A percentile compares a stretch with the other conserved stretches of the same genome.
Conservation (phyloP, 1,284 basidiomycete genomes). For the Kalmanozyma brasiliensis region DNA sequence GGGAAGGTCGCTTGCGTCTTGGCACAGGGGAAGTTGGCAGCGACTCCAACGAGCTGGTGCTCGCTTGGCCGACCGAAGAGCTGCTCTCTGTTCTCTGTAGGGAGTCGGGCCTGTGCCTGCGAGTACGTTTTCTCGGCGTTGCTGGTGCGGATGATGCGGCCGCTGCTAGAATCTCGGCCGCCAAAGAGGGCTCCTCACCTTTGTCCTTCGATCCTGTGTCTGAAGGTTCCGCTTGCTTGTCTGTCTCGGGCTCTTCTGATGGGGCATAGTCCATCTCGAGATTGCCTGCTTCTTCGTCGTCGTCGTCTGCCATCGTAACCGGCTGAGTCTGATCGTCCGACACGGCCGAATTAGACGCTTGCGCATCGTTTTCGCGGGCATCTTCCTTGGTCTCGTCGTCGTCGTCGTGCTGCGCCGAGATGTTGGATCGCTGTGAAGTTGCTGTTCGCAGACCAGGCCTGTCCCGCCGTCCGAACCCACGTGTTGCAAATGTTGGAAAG, state of each 20-base stretch:
- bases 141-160: slow-evolving; percentile 17
- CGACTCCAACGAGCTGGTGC: slow-evolving; percentile 25
- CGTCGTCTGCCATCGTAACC: slow-evolving; percentile 27
- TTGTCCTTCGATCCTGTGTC: not conserved
- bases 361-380: not conserved
- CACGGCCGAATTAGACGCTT: no score
- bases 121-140: slow-evolving; percentile 21
- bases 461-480: slow-evolving; percentile 31
- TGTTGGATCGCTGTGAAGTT: slow-evolving; percentile 5
- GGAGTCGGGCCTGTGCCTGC: slow-evolving; percentile 18
- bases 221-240: not conserved
- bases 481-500: slow-evolving; percentile 41
- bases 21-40: slow-evolving; percentile 27
- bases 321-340: slow-evolving; percentile 2
- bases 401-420: not conserved
- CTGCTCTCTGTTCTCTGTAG: slow-evolving; percentile 27
- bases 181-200: slow-evolving; percentile 17
- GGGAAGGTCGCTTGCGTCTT: slow-evolving; percentile 25
- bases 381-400: not conserved
- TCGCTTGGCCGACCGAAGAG: slow-evolving; percentile 23
- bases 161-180: slow-evolving; percentile 36
- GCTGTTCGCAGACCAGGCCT: slow-evolving; percentile 22
- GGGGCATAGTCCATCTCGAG: slow-evolving; percentile 49
- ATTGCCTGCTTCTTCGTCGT: slow-evolving; percentile 42
- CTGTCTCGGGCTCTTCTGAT: not conserved